phyloP scores from a whole-genome alignment of 768 basidiomycete species.

The Clathrus columnatus region DNA sequence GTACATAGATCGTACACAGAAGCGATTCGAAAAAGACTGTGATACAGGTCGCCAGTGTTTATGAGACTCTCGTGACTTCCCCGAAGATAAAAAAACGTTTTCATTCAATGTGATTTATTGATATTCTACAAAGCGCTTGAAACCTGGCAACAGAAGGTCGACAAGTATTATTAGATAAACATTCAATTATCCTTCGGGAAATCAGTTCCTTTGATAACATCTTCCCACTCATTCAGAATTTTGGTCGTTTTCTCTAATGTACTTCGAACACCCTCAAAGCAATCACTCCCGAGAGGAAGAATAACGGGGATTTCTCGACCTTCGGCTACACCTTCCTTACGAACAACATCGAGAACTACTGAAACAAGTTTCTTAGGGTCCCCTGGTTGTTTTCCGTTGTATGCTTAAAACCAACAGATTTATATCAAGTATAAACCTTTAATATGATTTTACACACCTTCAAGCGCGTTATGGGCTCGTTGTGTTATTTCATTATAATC shows the following conservation, averaged over 20 bases:
- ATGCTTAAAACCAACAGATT: slow-evolving; percentile 21
- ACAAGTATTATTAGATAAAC: too few relatives aligned
- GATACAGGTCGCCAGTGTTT: too few relatives aligned
- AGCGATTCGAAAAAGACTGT: too few relatives aligned
- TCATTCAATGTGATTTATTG: too few relatives aligned
- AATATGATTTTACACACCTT: background rate
- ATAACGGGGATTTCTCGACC: slow-evolving; percentile 7
- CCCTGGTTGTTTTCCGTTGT: slow-evolving; percentile 18
- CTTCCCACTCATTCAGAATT: slow-evolving; percentile 2
- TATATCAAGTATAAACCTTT: background rate
- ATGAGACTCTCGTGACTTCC: too few relatives aligned
- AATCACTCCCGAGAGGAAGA: slow-evolving; percentile 1
- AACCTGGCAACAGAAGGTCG: too few relatives aligned
- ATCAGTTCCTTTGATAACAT: slow-evolving; percentile 6
- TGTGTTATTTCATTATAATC: slow-evolving; percentile 12
- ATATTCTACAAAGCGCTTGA: too few relatives aligned
- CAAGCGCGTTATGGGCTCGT: background rate
- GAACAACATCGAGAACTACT: slow-evolving; percentile 20
- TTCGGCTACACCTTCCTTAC: slow-evolving; percentile 17
- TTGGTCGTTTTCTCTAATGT: background rate
- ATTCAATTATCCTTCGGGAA: background rate
- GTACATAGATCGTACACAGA: too few relatives aligned
- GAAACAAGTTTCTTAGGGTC: slow-evolving; percentile 18
- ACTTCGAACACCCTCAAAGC: background rate
- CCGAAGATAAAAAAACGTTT: too few relatives aligned